These are phyloP conservation scores for Acacia confusa DNA, from an alignment of 306 rosid species.

Conservation along the genomic window DNA sequence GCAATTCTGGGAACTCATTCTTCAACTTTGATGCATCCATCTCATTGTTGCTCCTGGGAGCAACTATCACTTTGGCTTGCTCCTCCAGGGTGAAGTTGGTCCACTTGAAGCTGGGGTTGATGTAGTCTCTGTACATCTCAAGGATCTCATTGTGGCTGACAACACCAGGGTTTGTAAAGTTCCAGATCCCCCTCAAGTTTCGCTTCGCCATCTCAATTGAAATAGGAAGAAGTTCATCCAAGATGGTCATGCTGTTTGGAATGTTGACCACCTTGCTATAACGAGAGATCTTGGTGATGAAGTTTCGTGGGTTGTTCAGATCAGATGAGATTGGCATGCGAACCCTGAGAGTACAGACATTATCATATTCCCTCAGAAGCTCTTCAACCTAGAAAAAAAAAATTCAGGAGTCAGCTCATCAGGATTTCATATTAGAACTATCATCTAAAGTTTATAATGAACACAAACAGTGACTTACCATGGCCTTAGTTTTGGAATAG, in stretches of 20 bases:
- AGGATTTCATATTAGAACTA: background rate
- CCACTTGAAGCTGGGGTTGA: conserved; percentile 62
- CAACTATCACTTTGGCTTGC: conserved; percentile 89
- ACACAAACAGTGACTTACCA: conserved; percentile 45
- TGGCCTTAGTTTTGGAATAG: conserved; percentile 89
- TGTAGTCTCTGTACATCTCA: conserved; percentile 79
- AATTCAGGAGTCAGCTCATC: background rate
- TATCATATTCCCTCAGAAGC: conserved; percentile 75
- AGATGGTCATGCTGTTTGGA: conserved; percentile 84
- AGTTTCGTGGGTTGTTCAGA: conserved; percentile 78
- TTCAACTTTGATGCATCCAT: conserved; percentile 79
- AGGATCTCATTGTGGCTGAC: conserved; percentile 84
- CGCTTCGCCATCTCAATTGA: conserved; percentile 87
- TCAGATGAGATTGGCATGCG: conserved; percentile 92
- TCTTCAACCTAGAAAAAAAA: conserved; percentile 74
- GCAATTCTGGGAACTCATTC: conserved; percentile 81
- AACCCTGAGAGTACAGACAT: conserved; percentile 85
- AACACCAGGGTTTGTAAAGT: conserved; percentile 88
- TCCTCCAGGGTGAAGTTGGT: conserved; percentile 76
- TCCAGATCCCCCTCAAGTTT: conserved; percentile 81
- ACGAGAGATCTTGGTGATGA: conserved; percentile 83
- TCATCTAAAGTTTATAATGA: background rate
- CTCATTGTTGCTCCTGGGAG: conserved; percentile 89
- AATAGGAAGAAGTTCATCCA: conserved; percentile 83
- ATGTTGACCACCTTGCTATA: conserved; percentile 86